phyloP scores from a whole-genome alignment of 1,284 basidiomycete species.

The Papiliotrema nemorosa region DNA sequence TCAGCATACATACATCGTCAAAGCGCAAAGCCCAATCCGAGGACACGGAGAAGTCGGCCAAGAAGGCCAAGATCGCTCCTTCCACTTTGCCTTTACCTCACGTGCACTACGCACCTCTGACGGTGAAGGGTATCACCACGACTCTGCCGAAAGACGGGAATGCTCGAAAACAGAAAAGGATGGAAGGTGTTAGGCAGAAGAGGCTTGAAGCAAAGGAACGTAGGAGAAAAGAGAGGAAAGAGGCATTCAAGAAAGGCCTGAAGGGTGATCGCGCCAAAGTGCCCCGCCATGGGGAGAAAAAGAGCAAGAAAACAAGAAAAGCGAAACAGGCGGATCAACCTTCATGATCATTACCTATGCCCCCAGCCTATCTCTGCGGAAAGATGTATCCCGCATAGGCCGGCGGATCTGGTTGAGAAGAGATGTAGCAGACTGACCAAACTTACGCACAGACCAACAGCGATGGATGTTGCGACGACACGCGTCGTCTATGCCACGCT shows the following conservation, averaged over 20 bases:
- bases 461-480: too few species aligned
- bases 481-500: too few species aligned
- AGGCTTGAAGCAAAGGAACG: slow-evolving; percentile 51
- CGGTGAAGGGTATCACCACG: slow-evolving; percentile 81
- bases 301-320: neutral
- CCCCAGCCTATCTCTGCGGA: neutral
- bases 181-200: slow-evolving; percentile 57
- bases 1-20: slow-evolving; percentile 16
- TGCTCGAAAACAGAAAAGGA: slow-evolving; percentile 62
- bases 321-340: neutral
- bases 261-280: neutral
- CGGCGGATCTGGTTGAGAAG: too few species aligned
- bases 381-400: too few species aligned
- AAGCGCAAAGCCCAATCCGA: neutral
- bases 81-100: slow-evolving; percentile 7
- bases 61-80: neutral
- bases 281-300: neutral
- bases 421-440: too few species aligned
- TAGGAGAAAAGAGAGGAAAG: slow-evolving; percentile 33
- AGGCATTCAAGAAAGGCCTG: slow-evolving; percentile 2
- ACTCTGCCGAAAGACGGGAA: slow-evolving; percentile 74
- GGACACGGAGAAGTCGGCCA: neutral
- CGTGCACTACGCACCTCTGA: slow-evolving; percentile 59
- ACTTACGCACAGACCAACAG: too few species aligned
- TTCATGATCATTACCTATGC: neutral